phyloP scores from a whole-genome alignment of 129 eudicot genomes.

The Flaveria robusta region DNA sequence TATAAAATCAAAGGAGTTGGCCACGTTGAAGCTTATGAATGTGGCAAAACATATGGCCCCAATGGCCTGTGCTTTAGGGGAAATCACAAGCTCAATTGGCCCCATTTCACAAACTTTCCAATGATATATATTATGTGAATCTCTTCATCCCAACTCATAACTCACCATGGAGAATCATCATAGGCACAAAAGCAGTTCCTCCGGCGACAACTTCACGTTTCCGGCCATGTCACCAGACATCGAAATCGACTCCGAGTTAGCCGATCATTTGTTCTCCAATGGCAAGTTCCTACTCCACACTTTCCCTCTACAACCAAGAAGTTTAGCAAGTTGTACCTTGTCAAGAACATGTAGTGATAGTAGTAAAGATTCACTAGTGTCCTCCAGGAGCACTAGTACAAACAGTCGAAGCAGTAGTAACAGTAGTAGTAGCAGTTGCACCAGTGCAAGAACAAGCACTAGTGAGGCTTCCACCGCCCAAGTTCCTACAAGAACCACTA shows the following conservation, averaged over 20 bases:
- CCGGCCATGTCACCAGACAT: conserved; percentile 42
- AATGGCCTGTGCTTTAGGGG: conserved; percentile 45
- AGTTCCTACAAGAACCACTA: neutral
- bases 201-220: conserved; percentile 62
- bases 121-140: conserved; percentile 29
- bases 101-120: conserved; percentile 31
- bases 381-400: conserved; percentile 67
- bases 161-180: conserved; percentile 41
- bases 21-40: conserved; percentile 44
- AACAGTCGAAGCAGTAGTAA: conserved; percentile 51
- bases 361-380: conserved; percentile 53
- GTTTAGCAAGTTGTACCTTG: conserved; percentile 22
- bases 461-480: conserved; percentile 43
- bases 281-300: conserved; percentile 66
- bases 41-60: conserved; percentile 47
- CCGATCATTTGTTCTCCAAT: conserved; percentile 69
- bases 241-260: conserved; percentile 47
- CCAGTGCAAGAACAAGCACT: conserved; percentile 62
- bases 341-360: conserved; percentile 53
- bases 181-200: conserved; percentile 36
- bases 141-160: conserved; percentile 25
- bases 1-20: conserved; percentile 38
- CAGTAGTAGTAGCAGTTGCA: conserved; percentile 55
- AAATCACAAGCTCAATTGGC: conserved; percentile 42
- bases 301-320: conserved; percentile 46